These are phyloP conservation scores for Acacia acuminata DNA, from an alignment of 306 rosid genomes.

Conservation along the genomic window DNA sequence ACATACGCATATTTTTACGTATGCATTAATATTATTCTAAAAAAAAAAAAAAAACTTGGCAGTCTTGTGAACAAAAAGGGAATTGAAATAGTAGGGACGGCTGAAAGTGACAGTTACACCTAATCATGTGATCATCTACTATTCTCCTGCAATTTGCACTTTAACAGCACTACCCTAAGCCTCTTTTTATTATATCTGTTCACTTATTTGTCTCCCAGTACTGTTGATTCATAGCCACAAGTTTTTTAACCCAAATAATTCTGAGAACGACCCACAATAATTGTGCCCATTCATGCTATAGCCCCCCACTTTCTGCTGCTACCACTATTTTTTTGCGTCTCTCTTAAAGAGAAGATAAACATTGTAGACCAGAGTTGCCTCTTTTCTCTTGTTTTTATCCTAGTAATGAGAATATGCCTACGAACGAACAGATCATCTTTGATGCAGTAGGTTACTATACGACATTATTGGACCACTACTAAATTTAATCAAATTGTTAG, in stretches of 20 bases:
- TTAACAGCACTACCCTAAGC: not conserved
- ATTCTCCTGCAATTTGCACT: not conserved
- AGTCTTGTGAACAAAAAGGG: not conserved
- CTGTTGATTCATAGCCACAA: constrained; percentile 29
- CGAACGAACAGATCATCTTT: not conserved
- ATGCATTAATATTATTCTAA: too few species aligned
- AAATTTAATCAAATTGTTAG: not conserved
- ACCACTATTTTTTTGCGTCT: constrained; percentile 1
- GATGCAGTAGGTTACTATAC: not conserved
- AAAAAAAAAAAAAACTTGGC: too few species aligned
- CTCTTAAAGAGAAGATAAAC: not conserved
- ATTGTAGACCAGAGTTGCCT: constrained; percentile 11
- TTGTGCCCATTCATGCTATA: not conserved
- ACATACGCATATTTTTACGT: too few species aligned
- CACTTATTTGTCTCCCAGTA: constrained; percentile 34
- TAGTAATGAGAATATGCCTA: not conserved
- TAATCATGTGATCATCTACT: not conserved
- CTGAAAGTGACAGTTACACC: not conserved
- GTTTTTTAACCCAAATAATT: constrained; percentile 11
- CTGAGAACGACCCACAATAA: not conserved
- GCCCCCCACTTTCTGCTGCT: not conserved
- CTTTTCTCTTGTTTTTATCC: constrained; percentile 14
- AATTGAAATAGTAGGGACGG: not conserved
- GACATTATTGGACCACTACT: not conserved
- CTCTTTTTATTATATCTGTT: constrained; percentile 23